phyloP scores from a whole-genome alignment of 1,284 basidiomycete genomes.

The Malassezia restricta region DNA sequence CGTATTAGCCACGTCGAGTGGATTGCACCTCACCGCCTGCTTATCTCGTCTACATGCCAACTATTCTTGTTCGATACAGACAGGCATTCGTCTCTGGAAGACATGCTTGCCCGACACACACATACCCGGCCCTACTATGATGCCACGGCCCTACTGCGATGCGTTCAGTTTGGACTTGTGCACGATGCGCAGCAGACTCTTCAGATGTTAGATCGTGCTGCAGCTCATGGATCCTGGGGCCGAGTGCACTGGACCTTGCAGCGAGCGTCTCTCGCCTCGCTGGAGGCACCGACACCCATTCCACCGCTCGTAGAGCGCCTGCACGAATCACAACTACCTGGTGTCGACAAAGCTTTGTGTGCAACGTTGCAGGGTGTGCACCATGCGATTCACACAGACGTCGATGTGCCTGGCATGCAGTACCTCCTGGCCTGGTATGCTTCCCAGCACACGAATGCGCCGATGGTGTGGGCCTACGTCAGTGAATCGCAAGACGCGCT shows the following conservation, averaged over 20 bases:
- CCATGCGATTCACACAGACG: background rate
- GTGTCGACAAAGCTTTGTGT: background rate
- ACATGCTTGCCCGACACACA: background rate
- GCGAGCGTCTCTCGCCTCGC: background rate
- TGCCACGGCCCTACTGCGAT: background rate
- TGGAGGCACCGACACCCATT: background rate
- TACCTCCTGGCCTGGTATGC: slow-evolving; percentile 2
- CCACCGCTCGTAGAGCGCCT: background rate
- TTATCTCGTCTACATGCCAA: slow-evolving; percentile 11
- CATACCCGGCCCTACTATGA: slow-evolving; percentile 5
- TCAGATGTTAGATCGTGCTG: background rate
- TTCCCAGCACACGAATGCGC: background rate
- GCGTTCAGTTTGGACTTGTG: slow-evolving; percentile 3
- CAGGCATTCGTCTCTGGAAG: background rate
- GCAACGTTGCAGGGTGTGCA: background rate
- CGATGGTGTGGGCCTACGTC: slow-evolving; percentile 2
- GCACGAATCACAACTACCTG: background rate
- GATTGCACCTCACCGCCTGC: slow-evolving; percentile 5
- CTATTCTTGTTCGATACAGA: slow-evolving; percentile 9
- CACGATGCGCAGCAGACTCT: background rate
- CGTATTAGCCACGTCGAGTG: slow-evolving; percentile 3
- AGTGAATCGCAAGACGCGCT: slow-evolving; percentile 3
- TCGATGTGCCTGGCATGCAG: slow-evolving; percentile 4
- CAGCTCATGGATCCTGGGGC: background rate
- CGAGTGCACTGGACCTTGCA: background rate